A percentile compares a stretch with the other conserved stretches of the same genome.
Conservation (phyloP, 352 stramenopile species). For the Pythium aristosporum region DNA sequence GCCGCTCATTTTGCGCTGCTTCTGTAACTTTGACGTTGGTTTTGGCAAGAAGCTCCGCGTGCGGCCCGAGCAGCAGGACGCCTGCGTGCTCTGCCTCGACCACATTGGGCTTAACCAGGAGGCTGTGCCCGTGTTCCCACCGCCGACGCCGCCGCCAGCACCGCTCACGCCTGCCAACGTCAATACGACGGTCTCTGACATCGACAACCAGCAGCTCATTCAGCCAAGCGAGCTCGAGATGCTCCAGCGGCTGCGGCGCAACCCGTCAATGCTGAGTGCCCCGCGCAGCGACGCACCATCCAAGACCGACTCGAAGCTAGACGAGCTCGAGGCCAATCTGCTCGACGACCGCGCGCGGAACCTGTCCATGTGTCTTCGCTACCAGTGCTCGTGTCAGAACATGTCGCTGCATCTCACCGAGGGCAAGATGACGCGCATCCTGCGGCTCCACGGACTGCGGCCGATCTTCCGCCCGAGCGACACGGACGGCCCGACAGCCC, state of each 20-base stretch:
- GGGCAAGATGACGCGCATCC: conserved; percentile 62
- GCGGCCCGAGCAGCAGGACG: conserved; percentile 41
- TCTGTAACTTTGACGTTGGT: conserved; percentile 80
- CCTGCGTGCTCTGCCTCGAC: conserved; percentile 60
- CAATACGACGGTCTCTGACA: background rate
- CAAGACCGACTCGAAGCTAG: conserved; percentile 26
- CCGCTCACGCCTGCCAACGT: background rate
- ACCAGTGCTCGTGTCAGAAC: conserved; percentile 71
- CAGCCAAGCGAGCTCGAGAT: conserved; percentile 28
- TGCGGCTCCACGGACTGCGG: conserved; percentile 46
- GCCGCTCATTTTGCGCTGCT: conserved; percentile 71
- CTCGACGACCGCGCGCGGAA: conserved; percentile 69
- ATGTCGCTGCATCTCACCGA: conserved; percentile 55
- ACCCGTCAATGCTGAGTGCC: conserved; percentile 10
- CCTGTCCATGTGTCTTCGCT: conserved; percentile 66
- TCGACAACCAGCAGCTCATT: background rate
- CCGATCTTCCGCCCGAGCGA: conserved; percentile 45
- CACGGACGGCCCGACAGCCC: conserved; percentile 36
- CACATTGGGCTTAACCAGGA: conserved; percentile 25
- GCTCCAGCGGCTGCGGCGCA: conserved; percentile 17
- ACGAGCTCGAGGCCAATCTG: conserved; percentile 69
- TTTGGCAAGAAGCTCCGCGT: conserved; percentile 44
- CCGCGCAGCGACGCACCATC: conserved; percentile 20
- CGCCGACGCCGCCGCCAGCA: conserved; percentile 1
- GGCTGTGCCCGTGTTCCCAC: background rate